phyloP scores from a whole-genome alignment of 2,329 filamentous ascomycete genomes.

The Colletotrichum paranaense region DNA sequence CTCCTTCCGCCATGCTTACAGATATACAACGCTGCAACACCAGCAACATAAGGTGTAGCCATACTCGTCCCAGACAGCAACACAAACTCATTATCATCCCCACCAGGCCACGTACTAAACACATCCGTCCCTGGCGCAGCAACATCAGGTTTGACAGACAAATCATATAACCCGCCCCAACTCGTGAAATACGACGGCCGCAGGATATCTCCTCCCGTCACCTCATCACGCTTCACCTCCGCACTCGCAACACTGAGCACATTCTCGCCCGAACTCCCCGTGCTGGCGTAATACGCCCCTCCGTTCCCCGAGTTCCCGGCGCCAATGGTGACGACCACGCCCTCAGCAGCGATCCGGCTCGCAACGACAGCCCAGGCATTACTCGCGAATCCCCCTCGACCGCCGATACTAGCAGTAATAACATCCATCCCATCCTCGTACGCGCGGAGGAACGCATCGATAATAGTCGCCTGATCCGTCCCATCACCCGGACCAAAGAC shows the following conservation, averaged over 20 bases:
- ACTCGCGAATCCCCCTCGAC: constrained; percentile 42
- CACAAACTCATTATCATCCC: constrained; percentile 43
- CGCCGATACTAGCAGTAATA: constrained; percentile 41
- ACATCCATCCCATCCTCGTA: constrained; percentile 45
- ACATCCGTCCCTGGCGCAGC: constrained; percentile 53
- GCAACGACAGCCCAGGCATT: constrained; percentile 52
- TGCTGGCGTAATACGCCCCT: constrained; percentile 52
- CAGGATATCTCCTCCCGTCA: neutral
- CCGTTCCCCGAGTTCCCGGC: constrained; percentile 53
- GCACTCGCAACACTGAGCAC: constrained; percentile 55
- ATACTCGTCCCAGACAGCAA: constrained; percentile 61
- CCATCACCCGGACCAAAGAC: constrained; percentile 38
- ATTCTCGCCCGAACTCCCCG: constrained; percentile 50
- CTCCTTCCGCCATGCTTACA: constrained; percentile 45
- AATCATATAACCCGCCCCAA: constrained; percentile 46
- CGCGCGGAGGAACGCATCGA: constrained; percentile 41
- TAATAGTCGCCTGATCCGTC: constrained; percentile 31
- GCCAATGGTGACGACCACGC: constrained; percentile 54
- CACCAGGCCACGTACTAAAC: constrained; percentile 50
- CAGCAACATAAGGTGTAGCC: constrained; percentile 59
- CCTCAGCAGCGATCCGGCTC: constrained; percentile 52
- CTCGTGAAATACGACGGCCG: constrained; percentile 50
- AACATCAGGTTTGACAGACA: constrained; percentile 56
- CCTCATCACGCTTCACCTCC: constrained; percentile 29
- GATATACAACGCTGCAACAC: constrained; percentile 51